Conservation (phyloP, 2,329 filamentous ascomycete species). For the Aaosphaeria pasadenensis region DNA sequence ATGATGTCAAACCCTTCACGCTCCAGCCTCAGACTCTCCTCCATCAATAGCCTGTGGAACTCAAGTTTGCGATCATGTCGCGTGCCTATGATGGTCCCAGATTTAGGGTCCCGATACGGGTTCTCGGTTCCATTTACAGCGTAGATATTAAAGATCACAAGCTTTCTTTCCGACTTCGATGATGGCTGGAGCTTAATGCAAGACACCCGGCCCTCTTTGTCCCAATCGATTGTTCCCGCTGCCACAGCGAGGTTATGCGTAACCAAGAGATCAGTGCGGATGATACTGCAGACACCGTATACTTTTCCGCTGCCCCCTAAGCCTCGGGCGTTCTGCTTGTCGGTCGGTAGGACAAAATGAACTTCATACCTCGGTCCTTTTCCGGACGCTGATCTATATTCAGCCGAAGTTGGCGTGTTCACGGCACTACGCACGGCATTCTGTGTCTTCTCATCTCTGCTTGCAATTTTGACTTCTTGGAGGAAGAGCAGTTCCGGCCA, state of each 20-base stretch:
- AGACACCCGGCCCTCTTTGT: conserved; percentile 51
- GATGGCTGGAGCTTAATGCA: conserved; percentile 39
- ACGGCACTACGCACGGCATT: conserved; percentile 40
- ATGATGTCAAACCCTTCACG: conserved; percentile 43
- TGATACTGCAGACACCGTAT: conserved; percentile 52
- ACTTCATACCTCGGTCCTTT: conserved; percentile 40
- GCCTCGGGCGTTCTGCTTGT: conserved; percentile 50
- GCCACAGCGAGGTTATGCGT: conserved; percentile 4
- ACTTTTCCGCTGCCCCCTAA: conserved; percentile 46
- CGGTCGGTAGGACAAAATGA: conserved; percentile 48
- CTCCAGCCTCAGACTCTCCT: conserved; percentile 45
- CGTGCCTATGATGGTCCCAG: conserved; percentile 43
- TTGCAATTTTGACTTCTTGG: conserved; percentile 51
- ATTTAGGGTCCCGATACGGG: conserved; percentile 44
- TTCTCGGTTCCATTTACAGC: conserved; percentile 53
- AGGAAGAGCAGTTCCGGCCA: conserved; percentile 47
- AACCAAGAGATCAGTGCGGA: conserved; percentile 43
- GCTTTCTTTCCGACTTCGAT: conserved; percentile 9
- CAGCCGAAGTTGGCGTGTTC: conserved; percentile 7
- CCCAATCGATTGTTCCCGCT: conserved; percentile 48
- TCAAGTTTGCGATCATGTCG: conserved; percentile 52
- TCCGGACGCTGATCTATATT: not conserved
- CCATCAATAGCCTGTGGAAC: conserved; percentile 46
- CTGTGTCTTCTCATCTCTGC: conserved; percentile 38
- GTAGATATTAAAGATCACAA: conserved; percentile 54